phyloP scores from a whole-genome alignment of 352 stramenopile species.

The Pythium volutum region DNA sequence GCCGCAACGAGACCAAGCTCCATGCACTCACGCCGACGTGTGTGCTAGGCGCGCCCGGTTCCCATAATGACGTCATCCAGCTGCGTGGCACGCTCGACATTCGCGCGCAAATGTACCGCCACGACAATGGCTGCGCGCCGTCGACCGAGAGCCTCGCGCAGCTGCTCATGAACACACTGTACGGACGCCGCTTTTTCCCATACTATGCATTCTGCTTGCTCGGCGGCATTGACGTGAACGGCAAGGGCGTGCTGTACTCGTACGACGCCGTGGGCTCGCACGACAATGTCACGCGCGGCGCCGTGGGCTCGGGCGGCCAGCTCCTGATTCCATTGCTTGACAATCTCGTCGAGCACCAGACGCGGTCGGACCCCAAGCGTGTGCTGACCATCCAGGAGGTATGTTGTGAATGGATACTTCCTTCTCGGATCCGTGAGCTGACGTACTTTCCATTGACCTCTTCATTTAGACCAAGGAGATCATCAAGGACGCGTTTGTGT shows the following conservation, averaged over 20 bases:
- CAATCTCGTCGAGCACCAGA: conserved; percentile 93
- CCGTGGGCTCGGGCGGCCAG: conserved; percentile 90
- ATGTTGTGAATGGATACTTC: neutral
- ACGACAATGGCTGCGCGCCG: conserved; percentile 96
- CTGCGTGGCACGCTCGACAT: conserved; percentile 77
- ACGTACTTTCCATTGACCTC: neutral
- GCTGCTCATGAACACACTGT: conserved; percentile 98
- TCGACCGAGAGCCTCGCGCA: conserved; percentile 92
- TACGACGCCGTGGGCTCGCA: conserved; percentile 97
- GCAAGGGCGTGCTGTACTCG: conserved; percentile 96
- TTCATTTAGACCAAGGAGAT: conserved; percentile 90
- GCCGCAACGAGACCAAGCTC: conserved; percentile 92
- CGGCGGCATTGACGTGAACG: conserved; percentile 94
- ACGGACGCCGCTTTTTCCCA: conserved; percentile 98
- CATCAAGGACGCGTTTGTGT: conserved; percentile 99
- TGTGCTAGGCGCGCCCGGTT: conserved; percentile 74
- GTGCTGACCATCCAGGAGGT: conserved; percentile 89
- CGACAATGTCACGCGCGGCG: conserved; percentile 70
- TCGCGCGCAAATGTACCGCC: conserved; percentile 86
- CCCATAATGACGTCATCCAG: conserved; percentile 87
- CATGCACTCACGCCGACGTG: conserved; percentile 66
- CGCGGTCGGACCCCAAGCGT: conserved; percentile 91
- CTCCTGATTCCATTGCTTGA: conserved; percentile 98
- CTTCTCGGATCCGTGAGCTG: neutral
- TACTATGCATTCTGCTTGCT: conserved; percentile 99